A percentile compares a stretch with the other conserved stretches of the same genome.
phyloP scores from a whole-genome alignment of 345 rosid genomes.

The Ailanthus altissimus region DNA sequence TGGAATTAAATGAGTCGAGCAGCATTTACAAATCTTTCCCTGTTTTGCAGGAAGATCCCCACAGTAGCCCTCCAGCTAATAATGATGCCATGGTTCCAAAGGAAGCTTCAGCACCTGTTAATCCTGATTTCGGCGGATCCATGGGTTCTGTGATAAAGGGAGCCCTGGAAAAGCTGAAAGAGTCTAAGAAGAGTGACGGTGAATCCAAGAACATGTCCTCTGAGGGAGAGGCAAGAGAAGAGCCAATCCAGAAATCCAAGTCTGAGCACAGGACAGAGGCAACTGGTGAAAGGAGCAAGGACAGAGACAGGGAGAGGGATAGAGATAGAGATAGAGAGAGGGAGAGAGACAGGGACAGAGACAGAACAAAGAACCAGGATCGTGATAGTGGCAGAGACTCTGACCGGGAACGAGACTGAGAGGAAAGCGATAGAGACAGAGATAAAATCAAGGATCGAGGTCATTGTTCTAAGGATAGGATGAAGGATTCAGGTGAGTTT shows the following conservation, averaged over 20 bases:
- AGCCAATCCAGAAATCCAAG: constrained; percentile 43
- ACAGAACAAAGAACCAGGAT: constrained; percentile 51
- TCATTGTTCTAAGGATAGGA: constrained; percentile 69
- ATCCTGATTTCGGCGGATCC: constrained; percentile 49
- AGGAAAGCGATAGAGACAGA: constrained; percentile 62
- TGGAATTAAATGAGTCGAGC: not conserved
- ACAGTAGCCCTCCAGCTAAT: constrained; percentile 40
- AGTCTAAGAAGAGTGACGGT: constrained; percentile 62
- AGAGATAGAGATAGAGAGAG: constrained; percentile 44
- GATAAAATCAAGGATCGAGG: constrained; percentile 65
- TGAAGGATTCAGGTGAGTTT: constrained; percentile 64
- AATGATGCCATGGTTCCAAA: constrained; percentile 41
- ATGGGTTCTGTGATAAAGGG: constrained; percentile 46
- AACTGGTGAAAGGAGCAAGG: constrained; percentile 61
- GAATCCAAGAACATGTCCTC: constrained; percentile 47
- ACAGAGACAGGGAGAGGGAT: constrained; percentile 59
- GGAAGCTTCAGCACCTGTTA: constrained; percentile 35
- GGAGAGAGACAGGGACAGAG: constrained; percentile 62
- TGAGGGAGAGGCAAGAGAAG: constrained; percentile 56
- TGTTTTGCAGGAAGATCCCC: constrained; percentile 53
- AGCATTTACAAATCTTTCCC: not conserved
- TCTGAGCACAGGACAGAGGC: constrained; percentile 53
- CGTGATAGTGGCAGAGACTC: constrained; percentile 77
- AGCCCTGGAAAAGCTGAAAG: constrained; percentile 53
- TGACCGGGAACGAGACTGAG: constrained; percentile 73